Evolutionary conservation across 2,329 filamentous ascomycete species (phyloP), one percentile per base, ranked within the genome.

Genomic region (Phoma sp.): DNA sequence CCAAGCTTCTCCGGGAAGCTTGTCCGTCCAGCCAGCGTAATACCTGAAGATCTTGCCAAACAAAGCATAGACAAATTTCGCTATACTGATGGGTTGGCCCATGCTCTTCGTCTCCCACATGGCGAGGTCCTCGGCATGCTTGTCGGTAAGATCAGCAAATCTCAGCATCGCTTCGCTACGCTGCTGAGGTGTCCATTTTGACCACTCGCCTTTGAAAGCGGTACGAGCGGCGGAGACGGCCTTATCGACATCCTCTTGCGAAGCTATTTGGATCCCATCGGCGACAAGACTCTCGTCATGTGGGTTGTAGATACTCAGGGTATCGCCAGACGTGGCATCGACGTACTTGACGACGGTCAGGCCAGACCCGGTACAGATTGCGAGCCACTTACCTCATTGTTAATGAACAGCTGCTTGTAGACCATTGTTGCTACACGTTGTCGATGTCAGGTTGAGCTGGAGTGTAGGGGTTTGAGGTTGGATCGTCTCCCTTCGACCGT

Each of bases 101-200:
- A 67, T 65, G 13, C 55, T 58, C 43, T 65, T 59, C 4, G 51
- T 51, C 40, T 65, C 58, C 58, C 55, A 60, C 1, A 38, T 12
- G 9, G 41, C 55, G 6, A 65, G 47, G 24, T 57, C 45, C 15
- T 51, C 37, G 1, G 61, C 50, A 29, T 63, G 56, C 41, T 66
- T 64, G 25, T 63, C 55, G 27, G 64, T 45, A n/a, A 70, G 46
- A 35, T 70, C 65, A 21, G 69, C 69, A 25, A 69, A 64, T 31
- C 63, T 63, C 22, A 56, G 40, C 64, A 74, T 65, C 2, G 57
- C 43, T 4, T 57, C 56, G 10, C 60, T 66, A 35, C 71, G 68
- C 46, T 71, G 59, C 25, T 36, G 45, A 29, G 55, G 57, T 41
- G 52, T 64, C 59, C 56, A 63, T 51, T 50, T 54, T n/a, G 43